phyloP scores from a whole-genome alignment of 768 basidiomycete genomes.

The Lepiota brunneoincarnata region DNA sequence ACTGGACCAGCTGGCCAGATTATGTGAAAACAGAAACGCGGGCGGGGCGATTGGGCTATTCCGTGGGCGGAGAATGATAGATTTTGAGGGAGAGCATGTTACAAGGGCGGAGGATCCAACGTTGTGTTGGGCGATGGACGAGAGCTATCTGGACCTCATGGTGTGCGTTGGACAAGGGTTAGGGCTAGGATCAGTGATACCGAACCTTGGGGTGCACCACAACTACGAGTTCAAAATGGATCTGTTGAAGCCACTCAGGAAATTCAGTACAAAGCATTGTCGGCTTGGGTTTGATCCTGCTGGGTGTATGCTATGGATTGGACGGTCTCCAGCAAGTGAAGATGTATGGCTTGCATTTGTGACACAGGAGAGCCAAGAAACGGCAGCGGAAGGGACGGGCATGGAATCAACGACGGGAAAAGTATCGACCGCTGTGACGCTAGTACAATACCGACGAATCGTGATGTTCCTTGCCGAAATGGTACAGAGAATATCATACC shows the following conservation, averaged over 20 bases:
- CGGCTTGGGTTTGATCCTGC: background rate
- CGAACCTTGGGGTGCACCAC: background rate
- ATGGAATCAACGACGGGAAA: too few species aligned
- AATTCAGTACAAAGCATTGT: background rate
- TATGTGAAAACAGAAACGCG: background rate
- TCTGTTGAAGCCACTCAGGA: background rate
- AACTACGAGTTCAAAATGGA: background rate
- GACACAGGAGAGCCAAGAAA: background rate
- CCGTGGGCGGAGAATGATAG: background rate
- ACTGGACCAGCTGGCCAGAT: too few species aligned
- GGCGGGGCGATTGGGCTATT: background rate
- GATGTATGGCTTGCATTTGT: background rate
- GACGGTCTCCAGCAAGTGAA: background rate
- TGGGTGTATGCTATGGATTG: background rate
- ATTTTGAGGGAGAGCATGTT: background rate
- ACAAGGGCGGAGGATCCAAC: background rate
- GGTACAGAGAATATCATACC: background rate
- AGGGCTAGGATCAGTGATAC: background rate
- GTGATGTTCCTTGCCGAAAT: background rate
- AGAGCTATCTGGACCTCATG: background rate
- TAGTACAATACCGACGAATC: background rate
- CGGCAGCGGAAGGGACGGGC: background rate
- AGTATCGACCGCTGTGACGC: background rate
- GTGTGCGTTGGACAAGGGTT: background rate
- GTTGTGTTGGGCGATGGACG: background rate